Percentiles rank a stretch among this genome's conserved stretches.
Conservation (phyloP, 1,284 basidiomycete species). For the Cryptococcus sp. region DNA sequence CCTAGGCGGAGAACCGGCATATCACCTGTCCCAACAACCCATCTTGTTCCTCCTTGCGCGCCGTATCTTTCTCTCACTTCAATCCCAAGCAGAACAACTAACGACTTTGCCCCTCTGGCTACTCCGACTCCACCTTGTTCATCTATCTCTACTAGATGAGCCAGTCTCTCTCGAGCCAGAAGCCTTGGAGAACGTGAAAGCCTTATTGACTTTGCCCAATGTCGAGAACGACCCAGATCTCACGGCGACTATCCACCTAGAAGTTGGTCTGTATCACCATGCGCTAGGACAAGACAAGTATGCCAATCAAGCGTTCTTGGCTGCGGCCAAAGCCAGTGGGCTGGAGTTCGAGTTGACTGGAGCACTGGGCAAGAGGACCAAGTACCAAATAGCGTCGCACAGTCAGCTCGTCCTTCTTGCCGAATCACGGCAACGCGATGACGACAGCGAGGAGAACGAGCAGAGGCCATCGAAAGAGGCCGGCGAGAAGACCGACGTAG, state of each 20-base stretch:
- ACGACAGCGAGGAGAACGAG: constrained; percentile 24
- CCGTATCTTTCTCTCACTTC: constrained; percentile 64
- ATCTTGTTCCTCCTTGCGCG: constrained; percentile 76
- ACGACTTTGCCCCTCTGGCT: constrained; percentile 73
- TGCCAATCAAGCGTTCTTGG: constrained; percentile 77
- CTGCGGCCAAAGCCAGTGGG: constrained; percentile 74
- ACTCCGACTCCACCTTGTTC: constrained; percentile 71
- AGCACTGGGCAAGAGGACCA: constrained; percentile 89
- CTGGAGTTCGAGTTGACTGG: constrained; percentile 91
- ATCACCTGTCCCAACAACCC: constrained; percentile 78
- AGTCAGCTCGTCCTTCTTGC: constrained; percentile 94
- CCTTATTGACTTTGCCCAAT: constrained; percentile 51
- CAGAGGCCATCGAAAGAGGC: constrained; percentile 4
- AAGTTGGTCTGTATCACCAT: constrained; percentile 80
- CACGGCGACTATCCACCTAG: constrained; percentile 70
- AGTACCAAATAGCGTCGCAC: constrained; percentile 83
- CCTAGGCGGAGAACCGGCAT: constrained; percentile 88
- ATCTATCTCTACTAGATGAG: constrained; percentile 85
- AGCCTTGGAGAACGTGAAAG: constrained; percentile 59
- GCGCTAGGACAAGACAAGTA: constrained; percentile 68
- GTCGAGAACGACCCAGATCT: constrained; percentile 59
- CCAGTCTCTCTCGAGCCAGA: constrained; percentile 65
- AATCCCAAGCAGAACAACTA: constrained; percentile 46
- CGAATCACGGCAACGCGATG: constrained; percentile 67
- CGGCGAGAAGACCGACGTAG: constrained; percentile 2